Percentiles rank a stretch among this genome's conserved stretches.
Evolutionary conservation across 257 asterid species (phyloP).

Genomic region (Dorcoceras hygrometricum): DNA sequence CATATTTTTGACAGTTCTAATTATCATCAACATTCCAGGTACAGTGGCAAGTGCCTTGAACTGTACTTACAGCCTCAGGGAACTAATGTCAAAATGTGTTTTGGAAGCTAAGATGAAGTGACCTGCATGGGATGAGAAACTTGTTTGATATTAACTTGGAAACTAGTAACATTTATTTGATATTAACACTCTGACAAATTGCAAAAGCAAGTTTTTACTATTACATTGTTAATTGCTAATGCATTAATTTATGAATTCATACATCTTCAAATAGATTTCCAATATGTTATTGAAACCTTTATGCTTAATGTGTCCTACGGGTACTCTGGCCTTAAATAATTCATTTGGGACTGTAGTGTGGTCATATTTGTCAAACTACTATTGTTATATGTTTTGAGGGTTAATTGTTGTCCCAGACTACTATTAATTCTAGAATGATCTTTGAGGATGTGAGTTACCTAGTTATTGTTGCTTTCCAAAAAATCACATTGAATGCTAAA

Average conservation of each 20-base stretch:
- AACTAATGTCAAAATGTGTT: slow-evolving; percentile 24
- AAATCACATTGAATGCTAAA: slow-evolving; percentile 8
- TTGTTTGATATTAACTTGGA: slow-evolving; percentile 18
- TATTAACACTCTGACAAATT: slow-evolving; percentile 13
- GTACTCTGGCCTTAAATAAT: background rate
- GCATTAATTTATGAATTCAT: slow-evolving; percentile 9
- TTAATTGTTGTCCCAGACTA: background rate
- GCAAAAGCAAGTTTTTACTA: slow-evolving; percentile 4
- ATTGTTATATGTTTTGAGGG: slow-evolving; percentile 14
- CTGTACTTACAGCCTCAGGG: slow-evolving; percentile 22
- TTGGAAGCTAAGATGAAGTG: slow-evolving; percentile 25
- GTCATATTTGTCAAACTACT: background rate
- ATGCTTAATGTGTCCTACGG: background rate
- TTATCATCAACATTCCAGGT: slow-evolving; percentile 31
- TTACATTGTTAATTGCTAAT: slow-evolving; percentile 20
- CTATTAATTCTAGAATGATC: background rate
- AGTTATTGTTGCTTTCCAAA: slow-evolving; percentile 5
- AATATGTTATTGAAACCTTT: slow-evolving; percentile 1
- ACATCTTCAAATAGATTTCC: background rate
- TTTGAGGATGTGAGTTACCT: background rate
- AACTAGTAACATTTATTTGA: slow-evolving; percentile 19
- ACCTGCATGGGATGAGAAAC: slow-evolving; percentile 24
- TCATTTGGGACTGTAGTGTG: slow-evolving; percentile 1
- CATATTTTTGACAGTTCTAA: slow-evolving; percentile 17
- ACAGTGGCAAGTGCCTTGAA: slow-evolving; percentile 26